phyloP scores from a whole-genome alignment of 176 grass and related monocot species.

The Oryza longistaminata region DNA sequence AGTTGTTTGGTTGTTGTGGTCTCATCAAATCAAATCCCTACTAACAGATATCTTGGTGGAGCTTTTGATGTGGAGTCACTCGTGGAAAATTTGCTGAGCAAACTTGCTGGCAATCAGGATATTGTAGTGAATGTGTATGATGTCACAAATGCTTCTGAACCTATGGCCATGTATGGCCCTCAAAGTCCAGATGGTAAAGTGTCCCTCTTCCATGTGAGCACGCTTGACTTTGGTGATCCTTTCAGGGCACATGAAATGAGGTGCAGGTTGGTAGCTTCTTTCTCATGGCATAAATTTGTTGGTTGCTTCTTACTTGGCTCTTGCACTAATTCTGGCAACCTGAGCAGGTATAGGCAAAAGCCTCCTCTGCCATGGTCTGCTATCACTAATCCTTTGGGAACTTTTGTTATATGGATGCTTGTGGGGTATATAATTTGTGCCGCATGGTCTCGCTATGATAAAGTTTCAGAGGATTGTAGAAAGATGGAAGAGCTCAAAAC shows the following conservation, averaged over 20 bases:
- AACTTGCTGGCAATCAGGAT: conserved; percentile 94
- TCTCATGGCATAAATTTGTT: conserved; percentile 25
- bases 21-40: conserved; percentile 24
- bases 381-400: conserved; percentile 65
- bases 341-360: conserved; percentile 68
- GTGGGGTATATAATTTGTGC: conserved; percentile 78
- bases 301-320: neutral
- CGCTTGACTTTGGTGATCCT: conserved; percentile 96
- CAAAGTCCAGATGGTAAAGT: conserved; percentile 48
- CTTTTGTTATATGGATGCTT: conserved; percentile 90
- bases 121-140: conserved; percentile 96
- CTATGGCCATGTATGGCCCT: conserved; percentile 84
- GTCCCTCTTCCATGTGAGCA: conserved; percentile 65
- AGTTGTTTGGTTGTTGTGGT: neutral
- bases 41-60: conserved; percentile 91
- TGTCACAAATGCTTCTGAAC: conserved; percentile 78
- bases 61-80: conserved; percentile 92
- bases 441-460: conserved; percentile 80
- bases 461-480: conserved; percentile 87
- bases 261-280: conserved; percentile 64
- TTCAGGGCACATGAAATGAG: conserved; percentile 95
- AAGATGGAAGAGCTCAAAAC: conserved; percentile 95
- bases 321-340: conserved; percentile 37
- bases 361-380: conserved; percentile 66
- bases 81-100: conserved; percentile 85